Conservation (phyloP, 2,329 filamentous ascomycete species). For the Mycosphaerelloides madeirae region DNA sequence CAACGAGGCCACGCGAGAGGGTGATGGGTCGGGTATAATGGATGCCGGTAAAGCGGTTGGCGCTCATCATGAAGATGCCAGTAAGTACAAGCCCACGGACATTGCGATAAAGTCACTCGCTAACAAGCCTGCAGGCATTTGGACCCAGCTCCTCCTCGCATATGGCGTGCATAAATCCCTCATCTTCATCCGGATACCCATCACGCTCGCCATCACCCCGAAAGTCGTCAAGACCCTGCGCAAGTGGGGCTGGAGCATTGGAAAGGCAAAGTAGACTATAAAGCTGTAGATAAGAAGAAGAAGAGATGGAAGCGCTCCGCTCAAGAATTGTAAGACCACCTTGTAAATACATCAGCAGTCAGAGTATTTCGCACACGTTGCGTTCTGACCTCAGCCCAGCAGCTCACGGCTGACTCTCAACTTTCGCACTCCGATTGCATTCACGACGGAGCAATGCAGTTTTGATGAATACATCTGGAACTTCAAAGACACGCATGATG, state of each 20-base stretch:
- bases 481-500: too few relatives aligned
- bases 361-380: too few relatives aligned
- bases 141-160: constrained; percentile 85
- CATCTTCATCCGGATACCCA: constrained; percentile 89
- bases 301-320: background rate
- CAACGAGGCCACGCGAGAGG: constrained; percentile 38
- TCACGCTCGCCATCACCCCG: constrained; percentile 84
- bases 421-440: too few relatives aligned
- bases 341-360: too few relatives aligned
- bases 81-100: constrained; percentile 12
- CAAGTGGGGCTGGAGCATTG: constrained; percentile 91
- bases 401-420: too few relatives aligned
- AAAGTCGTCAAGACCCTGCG: constrained; percentile 88
- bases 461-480: too few relatives aligned
- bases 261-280: constrained; percentile 48
- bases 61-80: constrained; percentile 29
- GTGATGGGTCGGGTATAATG: constrained; percentile 31
- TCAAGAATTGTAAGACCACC: too few relatives aligned
- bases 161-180: constrained; percentile 98
- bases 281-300: constrained; percentile 5
- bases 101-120: constrained; percentile 2
- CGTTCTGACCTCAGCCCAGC: too few relatives aligned
- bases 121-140: constrained; percentile 49
- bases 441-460: too few relatives aligned
- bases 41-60: constrained; percentile 14